Evolutionary conservation across 257 asterid species (phyloP), one percentile per base, ranked within the genome.

Genomic region (Solanum chilense): DNA sequence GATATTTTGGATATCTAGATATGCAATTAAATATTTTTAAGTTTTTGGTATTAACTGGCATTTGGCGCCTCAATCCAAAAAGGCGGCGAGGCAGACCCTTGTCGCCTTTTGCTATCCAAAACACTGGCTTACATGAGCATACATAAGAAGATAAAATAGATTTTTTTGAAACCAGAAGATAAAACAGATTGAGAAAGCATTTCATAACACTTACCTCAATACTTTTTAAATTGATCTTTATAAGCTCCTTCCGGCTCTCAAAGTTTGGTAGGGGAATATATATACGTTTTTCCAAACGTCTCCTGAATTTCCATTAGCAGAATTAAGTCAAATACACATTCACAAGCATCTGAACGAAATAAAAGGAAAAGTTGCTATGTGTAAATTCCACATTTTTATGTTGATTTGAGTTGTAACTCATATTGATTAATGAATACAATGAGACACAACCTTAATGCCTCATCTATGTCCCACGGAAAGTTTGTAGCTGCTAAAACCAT

Each of bases 401-500:
- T 31, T 31, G 33, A 31, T 31, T 31, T 31, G 33, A 31, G 33
- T 31, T 31, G 33, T 31, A 31, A 31, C 33, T 31, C 4, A 31
- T 31, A 31, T 31, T 31, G 33, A 31, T 31, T 31, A 84, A 21
- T 25, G 85, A 78, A 84, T 33, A 73, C 80, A 88, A 88, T 18
- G 80, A 87, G 87, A 86, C 27, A 74, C 68, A 88, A 97, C 99
- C 99, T 97, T 90, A 97, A 90, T 25, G 99, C 99, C 92, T 97
- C 99, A 85, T 95, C 99, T 81, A 97, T 97, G 90, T 97, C 99
- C 99, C 99, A 97, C 64, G 99, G 99, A 88, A 97, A 97, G 90
- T 97, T 95, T 62, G 99, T 97, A 69, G 99, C 99, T 15, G 99
- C 99, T 90, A 97, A 94, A 91, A 95, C 99, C 99, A 97, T 97